phyloP scores from a whole-genome alignment of 1,284 basidiomycete species.

The Rhodofomes roseus region DNA sequence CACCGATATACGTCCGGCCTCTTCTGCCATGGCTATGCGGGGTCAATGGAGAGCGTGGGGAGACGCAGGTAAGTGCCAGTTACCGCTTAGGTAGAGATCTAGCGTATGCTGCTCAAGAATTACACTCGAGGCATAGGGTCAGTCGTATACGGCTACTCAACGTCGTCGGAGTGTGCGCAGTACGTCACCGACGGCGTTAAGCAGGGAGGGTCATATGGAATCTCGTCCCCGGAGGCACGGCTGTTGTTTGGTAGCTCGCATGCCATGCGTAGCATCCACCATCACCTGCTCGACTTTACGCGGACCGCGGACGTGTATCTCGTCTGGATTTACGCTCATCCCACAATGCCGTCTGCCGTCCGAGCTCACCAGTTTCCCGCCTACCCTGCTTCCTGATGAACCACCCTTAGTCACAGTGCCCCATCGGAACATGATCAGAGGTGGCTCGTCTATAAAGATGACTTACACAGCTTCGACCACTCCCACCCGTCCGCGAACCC shows the following conservation, averaged over 20 bases:
- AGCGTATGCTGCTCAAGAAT: no score
- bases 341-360: background rate
- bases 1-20: background rate
- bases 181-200: background rate
- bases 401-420: background rate
- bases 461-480: background rate
- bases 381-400: background rate
- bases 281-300: conserved; percentile 2
- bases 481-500: background rate
- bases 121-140: no score
- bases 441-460: conserved; percentile 2
- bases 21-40: no score
- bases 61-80: no score
- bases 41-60: no score
- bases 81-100: no score
- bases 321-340: background rate
- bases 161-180: background rate
- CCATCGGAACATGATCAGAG: background rate
- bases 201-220: background rate
- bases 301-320: conserved; percentile 1
- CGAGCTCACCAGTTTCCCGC: background rate
- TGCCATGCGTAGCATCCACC: background rate
- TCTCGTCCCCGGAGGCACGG: background rate
- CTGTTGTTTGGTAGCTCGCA: background rate
- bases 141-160: background rate